These are phyloP conservation scores for Phellopilus nigrolimitatus DNA, from an alignment of 1,284 basidiomycete species.

Conservation along the genomic window DNA sequence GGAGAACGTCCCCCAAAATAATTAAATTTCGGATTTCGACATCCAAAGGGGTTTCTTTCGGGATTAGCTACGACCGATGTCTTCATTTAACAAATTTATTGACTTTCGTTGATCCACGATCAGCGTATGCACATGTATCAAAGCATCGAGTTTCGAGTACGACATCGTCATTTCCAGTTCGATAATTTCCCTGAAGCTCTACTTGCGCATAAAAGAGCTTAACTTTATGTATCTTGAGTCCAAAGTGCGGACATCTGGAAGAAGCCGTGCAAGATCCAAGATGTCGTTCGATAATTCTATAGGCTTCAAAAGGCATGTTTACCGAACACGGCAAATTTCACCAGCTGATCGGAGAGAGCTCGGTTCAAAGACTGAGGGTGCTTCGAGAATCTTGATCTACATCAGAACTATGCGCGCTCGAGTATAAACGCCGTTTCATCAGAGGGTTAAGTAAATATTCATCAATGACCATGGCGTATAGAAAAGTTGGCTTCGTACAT, in stretches of 20 bases:
- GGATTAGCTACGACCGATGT: not conserved
- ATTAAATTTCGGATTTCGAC: not conserved
- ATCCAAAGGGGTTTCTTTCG: not conserved
- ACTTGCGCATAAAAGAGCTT: not conserved
- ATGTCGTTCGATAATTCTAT: not conserved
- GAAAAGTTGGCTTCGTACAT: constrained; percentile 9
- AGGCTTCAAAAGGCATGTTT: constrained; percentile 9
- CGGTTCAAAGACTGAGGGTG: constrained; percentile 13
- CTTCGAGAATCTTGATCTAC: not conserved
- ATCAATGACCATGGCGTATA: constrained; percentile 9
- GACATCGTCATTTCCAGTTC: too few species aligned
- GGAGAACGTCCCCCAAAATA: not conserved
- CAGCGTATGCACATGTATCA: too few species aligned
- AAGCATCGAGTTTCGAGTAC: too few species aligned
- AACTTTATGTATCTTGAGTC: not conserved
- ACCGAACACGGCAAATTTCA: constrained; percentile 12
- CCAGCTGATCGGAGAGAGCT: constrained; percentile 12
- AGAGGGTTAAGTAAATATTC: constrained; percentile 6
- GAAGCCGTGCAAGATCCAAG: not conserved
- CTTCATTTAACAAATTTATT: not conserved
- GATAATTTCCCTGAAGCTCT: too few species aligned
- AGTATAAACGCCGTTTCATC: not conserved
- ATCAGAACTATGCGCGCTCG: not conserved
- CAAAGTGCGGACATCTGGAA: constrained; percentile 5
- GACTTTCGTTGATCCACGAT: too few species aligned